Evolutionary conservation across 768 basidiomycete species (phyloP), one percentile per base, ranked within the genome.

Genomic region (Hygrocybe punicea): DNA sequence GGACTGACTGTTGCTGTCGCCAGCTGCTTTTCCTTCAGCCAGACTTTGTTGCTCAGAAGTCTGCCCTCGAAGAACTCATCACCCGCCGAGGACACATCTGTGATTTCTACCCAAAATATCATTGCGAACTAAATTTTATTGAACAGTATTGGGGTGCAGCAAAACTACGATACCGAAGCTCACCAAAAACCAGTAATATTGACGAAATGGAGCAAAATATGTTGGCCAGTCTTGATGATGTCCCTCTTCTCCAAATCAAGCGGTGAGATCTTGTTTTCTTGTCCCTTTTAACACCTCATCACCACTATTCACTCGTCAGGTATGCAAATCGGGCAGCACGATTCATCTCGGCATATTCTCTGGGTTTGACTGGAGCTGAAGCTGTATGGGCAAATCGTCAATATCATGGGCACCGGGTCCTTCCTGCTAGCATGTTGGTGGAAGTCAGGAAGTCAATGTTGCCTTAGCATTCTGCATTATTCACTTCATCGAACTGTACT

Each of bases 31-130:
- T 63, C 46, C 44, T 25, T 14, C 62, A 63, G 48, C 63, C 61
- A 21, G 62, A 64, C 56, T 64, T 66, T 46, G 37, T 61, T 2
- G 42, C 60, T 13, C 61, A 68, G n/a, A 64, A 69, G 54, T 69
- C 68, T 1, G 34, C 57, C 9, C 63, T 76, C 1, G 59, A 75
- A 56, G 59, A 58, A 13, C 39, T 58, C 14, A 66, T 69, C 56
- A 55, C 61, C 16, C 47, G 52, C 0, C 29, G 59, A 0, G 73
- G 74, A 3, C 58, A 73, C 51, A 39, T 64, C n/a, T 65, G 66
- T 53, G 53, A 75, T 17, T 77, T 77, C 55, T 64, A 73, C 13
- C 74, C 69, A 0, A 76, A 78, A 55, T 79, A 72, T 40, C 61
- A 64, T 50, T 62, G 60, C 53, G 62, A 65, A 42, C 56, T 61